Conservation (phyloP, 192 early-diverging fungal species). For the Entomortierella beljakovae region DNA sequence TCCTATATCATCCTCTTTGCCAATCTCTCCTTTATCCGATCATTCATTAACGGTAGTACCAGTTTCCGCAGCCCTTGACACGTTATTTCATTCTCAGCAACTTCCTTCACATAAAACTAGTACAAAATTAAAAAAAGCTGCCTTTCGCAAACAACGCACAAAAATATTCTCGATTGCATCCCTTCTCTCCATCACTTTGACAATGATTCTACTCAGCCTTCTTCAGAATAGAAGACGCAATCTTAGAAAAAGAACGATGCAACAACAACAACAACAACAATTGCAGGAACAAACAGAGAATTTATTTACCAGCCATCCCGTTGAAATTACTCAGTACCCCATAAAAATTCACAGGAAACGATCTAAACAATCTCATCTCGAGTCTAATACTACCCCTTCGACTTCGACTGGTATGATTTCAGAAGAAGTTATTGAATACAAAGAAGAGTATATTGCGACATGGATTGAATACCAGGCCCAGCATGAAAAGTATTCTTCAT, state of each 20-base stretch:
- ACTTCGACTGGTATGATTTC: not conserved
- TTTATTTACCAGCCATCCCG: not conserved
- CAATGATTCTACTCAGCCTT: conserved; percentile 41
- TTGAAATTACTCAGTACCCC: not conserved
- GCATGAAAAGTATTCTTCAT: not conserved
- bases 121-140: conserved; percentile 5
- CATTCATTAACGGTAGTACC: not conserved
- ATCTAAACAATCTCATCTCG: not conserved
- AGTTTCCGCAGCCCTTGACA: not conserved
- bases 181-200: conserved; percentile 42
- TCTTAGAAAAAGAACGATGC: conserved; percentile 5
- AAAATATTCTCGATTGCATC: conserved; percentile 19
- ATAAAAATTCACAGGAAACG: not conserved
- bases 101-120: not conserved
- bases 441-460: conserved; percentile 22
- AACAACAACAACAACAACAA: not conserved
- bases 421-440: not conserved
- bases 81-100: not conserved
- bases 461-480: conserved; percentile 24
- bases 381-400: not conserved
- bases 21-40: not conserved
- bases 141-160: not conserved
- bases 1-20: not conserved
- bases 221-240: conserved; percentile 25
- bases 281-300: not conserved